Evolutionary conservation across 2,329 filamentous ascomycete genomes (phyloP), one percentile per base, ranked within the genome.

Genomic region (Fusarium nelsonii): DNA sequence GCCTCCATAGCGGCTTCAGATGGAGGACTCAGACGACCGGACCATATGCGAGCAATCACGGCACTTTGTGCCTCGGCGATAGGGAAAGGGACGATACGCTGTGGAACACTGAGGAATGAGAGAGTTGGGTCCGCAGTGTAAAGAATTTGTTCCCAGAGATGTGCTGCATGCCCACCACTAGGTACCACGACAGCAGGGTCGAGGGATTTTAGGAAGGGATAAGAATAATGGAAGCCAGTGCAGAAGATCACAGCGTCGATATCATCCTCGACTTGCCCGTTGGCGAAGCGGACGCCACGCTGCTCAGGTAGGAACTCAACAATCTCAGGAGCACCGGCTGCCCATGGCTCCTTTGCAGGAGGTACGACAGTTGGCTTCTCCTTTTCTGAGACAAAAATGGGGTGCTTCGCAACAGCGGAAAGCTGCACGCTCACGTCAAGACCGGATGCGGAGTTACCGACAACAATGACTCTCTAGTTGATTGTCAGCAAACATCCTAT

Each of bases 221-320:
- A 91, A 1, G 90, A 88, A 80, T 93, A 97, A 64, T 95, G 87
- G 75, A 96, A 97, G 0, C 94, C 94, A 0, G 94, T 97, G 76
- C 92, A 93, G 78, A 94, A 97, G 16, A 97, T 76, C 12, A 97
- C 81, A 0, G 87, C 84, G 73, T 97, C 93, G 49, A 97, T 79
- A 26, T 88, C 81, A 3, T 79, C 78, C 75, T 93, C 91, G 9
- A 90, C 74, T 0, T 82, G 82, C 2, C 89, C 90, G 68, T 92
- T 84, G 41, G 84, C 81, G 60, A 95, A 92, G 36, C 84, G 82
- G 0, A 93, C 57, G 83, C 77, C n/a, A 80, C 81, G 26, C 81
- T 84, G 65, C 82, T 81, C 72, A 0, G 78, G 73, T 33, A 75
- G 78, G 64, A 75, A 87, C 75, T 72, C 85, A 2, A 81, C 79